These are phyloP conservation scores for Chalciporus pseudorubinellus DNA, from an alignment of 768 basidiomycete species.

Conservation along the genomic window DNA sequence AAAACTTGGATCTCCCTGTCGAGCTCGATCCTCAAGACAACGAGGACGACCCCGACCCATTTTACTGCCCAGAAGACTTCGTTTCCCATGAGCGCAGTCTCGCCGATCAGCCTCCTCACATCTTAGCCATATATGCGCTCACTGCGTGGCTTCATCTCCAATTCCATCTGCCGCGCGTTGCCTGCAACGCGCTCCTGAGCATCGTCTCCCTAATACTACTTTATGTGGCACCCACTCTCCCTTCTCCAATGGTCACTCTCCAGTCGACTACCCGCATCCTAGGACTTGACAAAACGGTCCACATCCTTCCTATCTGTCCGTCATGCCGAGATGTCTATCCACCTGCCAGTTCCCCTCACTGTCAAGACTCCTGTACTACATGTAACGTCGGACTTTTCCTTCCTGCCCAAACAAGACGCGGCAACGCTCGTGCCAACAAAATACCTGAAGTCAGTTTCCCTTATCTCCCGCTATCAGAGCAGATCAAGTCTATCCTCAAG, in stretches of 20 bases:
- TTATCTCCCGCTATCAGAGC: slow-evolving; percentile 1
- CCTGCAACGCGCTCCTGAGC: slow-evolving; percentile 22
- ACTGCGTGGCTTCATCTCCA: slow-evolving; percentile 28
- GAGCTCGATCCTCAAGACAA: too few species aligned
- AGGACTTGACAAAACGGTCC: slow-evolving; percentile 16
- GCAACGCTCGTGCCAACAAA: neutral
- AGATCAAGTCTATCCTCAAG: neutral
- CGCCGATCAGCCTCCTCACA: slow-evolving; percentile 3
- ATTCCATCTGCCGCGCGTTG: slow-evolving; percentile 24
- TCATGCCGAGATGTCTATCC: slow-evolving; percentile 23
- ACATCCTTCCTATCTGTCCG: slow-evolving; percentile 23
- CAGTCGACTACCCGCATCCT: slow-evolving; percentile 15
- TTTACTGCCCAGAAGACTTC: too few species aligned
- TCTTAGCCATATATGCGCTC: slow-evolving; percentile 23
- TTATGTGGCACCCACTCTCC: slow-evolving; percentile 1
- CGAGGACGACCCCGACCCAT: neutral
- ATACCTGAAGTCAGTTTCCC: neutral
- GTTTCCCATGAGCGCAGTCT: too few species aligned
- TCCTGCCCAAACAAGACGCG: too few species aligned
- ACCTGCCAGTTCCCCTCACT: neutral
- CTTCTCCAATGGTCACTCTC: slow-evolving; percentile 18
- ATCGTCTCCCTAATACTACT: slow-evolving; percentile 14
- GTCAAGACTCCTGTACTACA: neutral
- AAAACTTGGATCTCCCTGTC: too few species aligned
- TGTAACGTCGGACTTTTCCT: neutral